phyloP scores from a whole-genome alignment of 768 basidiomycete genomes.

The Tylopilus sp. region DNA sequence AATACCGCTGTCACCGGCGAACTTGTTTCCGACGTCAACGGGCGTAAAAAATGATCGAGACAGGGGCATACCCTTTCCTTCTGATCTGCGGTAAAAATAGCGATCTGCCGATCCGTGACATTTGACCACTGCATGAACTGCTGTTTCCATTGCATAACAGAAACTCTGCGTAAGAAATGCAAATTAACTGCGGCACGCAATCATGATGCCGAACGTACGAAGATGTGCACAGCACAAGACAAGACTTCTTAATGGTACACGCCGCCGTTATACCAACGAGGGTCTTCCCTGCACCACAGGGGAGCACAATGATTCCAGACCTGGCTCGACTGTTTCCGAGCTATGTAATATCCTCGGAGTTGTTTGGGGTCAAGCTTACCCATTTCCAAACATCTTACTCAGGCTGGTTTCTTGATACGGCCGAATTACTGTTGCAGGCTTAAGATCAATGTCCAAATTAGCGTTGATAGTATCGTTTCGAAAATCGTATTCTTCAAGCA shows the following conservation, averaged over 20 bases:
- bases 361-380: slow-evolving; percentile 44
- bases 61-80: slow-evolving; percentile 78
- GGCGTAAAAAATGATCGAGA: background rate
- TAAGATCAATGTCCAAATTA: slow-evolving; percentile 97
- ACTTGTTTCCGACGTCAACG: slow-evolving; percentile 46
- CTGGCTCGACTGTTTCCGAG: slow-evolving; percentile 73
- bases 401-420: slow-evolving; percentile 98
- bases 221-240: slow-evolving; percentile 94
- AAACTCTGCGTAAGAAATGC: slow-evolving; percentile 50
- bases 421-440: slow-evolving; percentile 94
- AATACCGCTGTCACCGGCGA: slow-evolving; percentile 95
- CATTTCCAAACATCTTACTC: slow-evolving; percentile 99
- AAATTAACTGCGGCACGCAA: background rate
- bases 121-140: slow-evolving; percentile 99
- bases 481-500: slow-evolving; percentile 99
- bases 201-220: slow-evolving; percentile 57
- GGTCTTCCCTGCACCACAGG: slow-evolving; percentile 98
- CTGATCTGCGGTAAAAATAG: slow-evolving; percentile 95
- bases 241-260: slow-evolving; percentile 99
- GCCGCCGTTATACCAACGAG: slow-evolving; percentile 99
- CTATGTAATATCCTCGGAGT: background rate
- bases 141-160: slow-evolving; percentile 98
- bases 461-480: slow-evolving; percentile 94
- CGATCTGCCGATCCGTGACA: slow-evolving; percentile 93
- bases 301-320: slow-evolving; percentile 96